Evolutionary conservation across 2,329 filamentous ascomycete genomes (phyloP).

Genomic region (Penicillium brevicompactum): DNA sequence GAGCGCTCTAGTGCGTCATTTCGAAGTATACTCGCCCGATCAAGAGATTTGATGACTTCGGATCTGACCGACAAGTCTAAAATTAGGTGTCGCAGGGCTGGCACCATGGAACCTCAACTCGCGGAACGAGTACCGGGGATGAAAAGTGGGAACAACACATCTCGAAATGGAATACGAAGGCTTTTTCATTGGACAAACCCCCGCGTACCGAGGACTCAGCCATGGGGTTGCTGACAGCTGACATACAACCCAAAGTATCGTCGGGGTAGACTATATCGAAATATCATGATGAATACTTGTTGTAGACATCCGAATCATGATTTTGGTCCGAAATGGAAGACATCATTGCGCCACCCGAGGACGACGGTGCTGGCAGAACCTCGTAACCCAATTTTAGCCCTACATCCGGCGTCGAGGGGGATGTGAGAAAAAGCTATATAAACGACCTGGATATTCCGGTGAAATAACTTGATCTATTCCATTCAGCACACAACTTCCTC

Average conservation of each 20-base stretch:
- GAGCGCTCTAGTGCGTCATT: background rate
- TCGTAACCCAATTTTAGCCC: conserved; percentile 1
- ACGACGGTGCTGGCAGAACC: background rate
- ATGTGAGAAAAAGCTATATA: background rate
- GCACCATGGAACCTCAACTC: background rate
- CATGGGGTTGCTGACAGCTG: background rate
- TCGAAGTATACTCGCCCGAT: background rate
- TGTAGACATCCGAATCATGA: background rate
- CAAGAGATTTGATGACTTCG: background rate
- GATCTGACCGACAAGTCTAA: background rate
- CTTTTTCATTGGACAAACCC: background rate
- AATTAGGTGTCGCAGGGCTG: background rate
- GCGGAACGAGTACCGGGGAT: background rate
- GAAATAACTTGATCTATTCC: background rate
- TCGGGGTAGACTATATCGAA: background rate
- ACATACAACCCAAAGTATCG: background rate
- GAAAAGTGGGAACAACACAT: background rate
- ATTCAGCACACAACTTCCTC: background rate
- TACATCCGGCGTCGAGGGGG: background rate
- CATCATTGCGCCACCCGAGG: background rate
- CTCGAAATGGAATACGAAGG: background rate
- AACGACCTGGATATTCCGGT: background rate
- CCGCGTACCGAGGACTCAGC: background rate
- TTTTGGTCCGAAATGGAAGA: background rate
- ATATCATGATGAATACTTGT: background rate